These are phyloP conservation scores for Grigorovia jiainica DNA, from an alignment of 805 yeast species.

Conservation along the genomic window DNA sequence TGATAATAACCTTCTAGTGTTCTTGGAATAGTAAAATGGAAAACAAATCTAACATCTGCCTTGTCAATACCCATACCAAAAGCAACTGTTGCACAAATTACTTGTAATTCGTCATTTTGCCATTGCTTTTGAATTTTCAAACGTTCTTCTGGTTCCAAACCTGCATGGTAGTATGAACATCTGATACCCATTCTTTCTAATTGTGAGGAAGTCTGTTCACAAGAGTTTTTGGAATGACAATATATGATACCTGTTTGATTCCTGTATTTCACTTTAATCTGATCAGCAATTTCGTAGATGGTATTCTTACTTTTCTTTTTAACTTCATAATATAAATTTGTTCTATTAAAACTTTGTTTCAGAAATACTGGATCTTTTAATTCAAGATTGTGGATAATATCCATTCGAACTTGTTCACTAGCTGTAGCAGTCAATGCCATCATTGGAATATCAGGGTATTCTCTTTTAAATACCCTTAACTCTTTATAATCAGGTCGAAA, in stretches of 20 bases:
- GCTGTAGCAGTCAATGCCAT: conserved; percentile 99
- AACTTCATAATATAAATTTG: conserved; percentile 75
- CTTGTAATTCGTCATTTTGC: conserved; percentile 65
- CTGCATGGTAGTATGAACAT: conserved; percentile 85
- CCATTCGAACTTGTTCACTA: conserved; percentile 79
- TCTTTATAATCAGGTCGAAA: conserved; percentile 93
- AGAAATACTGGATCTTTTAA: conserved; percentile 54
- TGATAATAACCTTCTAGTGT: conserved; percentile 95
- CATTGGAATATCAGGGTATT: conserved; percentile 75
- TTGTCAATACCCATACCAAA: conserved; percentile 99
- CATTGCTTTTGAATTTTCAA: conserved; percentile 61
- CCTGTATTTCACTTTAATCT: conserved; percentile 41
- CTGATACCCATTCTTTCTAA: conserved; percentile 51
- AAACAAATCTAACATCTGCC: conserved; percentile 88
- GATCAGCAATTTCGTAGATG: conserved; percentile 50
- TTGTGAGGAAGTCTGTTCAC: conserved; percentile 71
- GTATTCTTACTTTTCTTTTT: conserved; percentile 49
- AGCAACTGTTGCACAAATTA: conserved; percentile 95
- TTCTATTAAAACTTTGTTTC: conserved; percentile 89
- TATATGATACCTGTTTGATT: conserved; percentile 81
- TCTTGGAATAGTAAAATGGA: conserved; percentile 81
- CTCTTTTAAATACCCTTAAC: conserved; percentile 59
- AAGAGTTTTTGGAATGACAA: conserved; percentile 82
- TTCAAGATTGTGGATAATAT: conserved; percentile 71
- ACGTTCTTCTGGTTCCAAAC: conserved; percentile 74